These are phyloP conservation scores for Clathrospora elynae DNA, from an alignment of 2,329 filamentous ascomycete genomes.

Conservation along the genomic window DNA sequence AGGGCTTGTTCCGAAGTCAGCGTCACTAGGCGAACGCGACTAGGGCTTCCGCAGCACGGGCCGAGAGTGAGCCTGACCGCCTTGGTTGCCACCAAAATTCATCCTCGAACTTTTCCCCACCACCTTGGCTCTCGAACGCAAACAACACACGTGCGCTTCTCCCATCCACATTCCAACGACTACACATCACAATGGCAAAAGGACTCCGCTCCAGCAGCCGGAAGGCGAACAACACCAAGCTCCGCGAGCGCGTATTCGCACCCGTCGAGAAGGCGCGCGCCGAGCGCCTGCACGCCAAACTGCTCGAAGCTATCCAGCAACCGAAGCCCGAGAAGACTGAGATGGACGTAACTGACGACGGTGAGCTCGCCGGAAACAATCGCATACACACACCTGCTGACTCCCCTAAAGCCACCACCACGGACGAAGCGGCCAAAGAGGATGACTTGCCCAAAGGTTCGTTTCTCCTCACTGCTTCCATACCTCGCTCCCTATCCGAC, in stretches of 20 bases:
- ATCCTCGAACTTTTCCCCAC: slow-evolving; percentile 17
- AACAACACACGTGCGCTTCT: slow-evolving; percentile 4
- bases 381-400: slow-evolving; percentile 4
- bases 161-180: slow-evolving; percentile 5
- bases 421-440: slow-evolving; percentile 27
- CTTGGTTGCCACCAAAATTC: slow-evolving; percentile 31
- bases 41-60: slow-evolving; percentile 21
- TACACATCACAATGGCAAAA: slow-evolving; percentile 75
- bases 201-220: slow-evolving; percentile 76
- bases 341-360: slow-evolving; percentile 55
- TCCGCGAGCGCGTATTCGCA: slow-evolving; percentile 82
- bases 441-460: slow-evolving; percentile 41
- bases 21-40: slow-evolving; percentile 31
- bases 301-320: slow-evolving; percentile 78
- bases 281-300: slow-evolving; percentile 82
- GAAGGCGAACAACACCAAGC: slow-evolving; percentile 81
- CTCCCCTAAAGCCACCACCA: slow-evolving; percentile 11
- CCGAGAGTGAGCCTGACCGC: slow-evolving; percentile 13
- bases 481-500: slow-evolving; percentile 34
- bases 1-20: slow-evolving; percentile 32
- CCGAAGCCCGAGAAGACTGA: slow-evolving; percentile 65
- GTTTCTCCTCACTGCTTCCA: slow-evolving; percentile 38
- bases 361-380: slow-evolving; percentile 20
- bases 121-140: not conserved
- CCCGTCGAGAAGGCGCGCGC: slow-evolving; percentile 79